phyloP scores from a whole-genome alignment of 805 yeast genomes.

The Ogataea sp. region DNA sequence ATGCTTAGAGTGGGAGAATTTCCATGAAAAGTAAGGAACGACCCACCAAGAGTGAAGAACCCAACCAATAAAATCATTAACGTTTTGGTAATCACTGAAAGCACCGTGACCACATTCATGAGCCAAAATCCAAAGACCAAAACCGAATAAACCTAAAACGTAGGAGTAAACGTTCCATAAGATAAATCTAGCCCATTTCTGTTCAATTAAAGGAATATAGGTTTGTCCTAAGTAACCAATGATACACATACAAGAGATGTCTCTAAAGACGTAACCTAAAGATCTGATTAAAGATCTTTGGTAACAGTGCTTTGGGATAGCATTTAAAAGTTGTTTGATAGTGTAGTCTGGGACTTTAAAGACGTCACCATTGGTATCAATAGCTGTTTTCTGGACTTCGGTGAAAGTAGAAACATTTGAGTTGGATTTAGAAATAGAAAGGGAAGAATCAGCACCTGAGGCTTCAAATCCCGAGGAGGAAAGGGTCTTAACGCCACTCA shows the following conservation, averaged over 20 bases:
- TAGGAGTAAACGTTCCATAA: conserved; percentile 34
- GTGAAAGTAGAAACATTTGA: conserved; percentile 17
- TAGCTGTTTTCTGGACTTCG: conserved; percentile 23
- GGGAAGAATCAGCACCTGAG: not conserved
- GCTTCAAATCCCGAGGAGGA: not conserved
- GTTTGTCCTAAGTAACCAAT: conserved; percentile 36
- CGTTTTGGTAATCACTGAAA: conserved; percentile 42
- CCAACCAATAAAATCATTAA: conserved; percentile 56
- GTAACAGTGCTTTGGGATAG: conserved; percentile 56
- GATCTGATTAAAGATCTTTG: conserved; percentile 44
- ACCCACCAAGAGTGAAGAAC: conserved; percentile 46
- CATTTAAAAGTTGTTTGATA: conserved; percentile 47
- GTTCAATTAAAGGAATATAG: conserved; percentile 33
- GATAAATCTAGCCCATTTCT: conserved; percentile 26
- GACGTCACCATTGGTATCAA: conserved; percentile 43
- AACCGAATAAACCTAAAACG: conserved; percentile 40
- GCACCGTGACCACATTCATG: conserved; percentile 64
- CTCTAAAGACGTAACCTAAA: conserved; percentile 45
- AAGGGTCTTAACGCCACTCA: not conserved
- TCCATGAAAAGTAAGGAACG: conserved; percentile 60
- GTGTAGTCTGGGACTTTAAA: conserved; percentile 57
- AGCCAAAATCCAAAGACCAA: conserved; percentile 56
- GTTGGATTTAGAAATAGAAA: conserved; percentile 5
- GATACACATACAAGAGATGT: conserved; percentile 34
- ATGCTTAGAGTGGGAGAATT: conserved; percentile 51